A percentile compares a stretch with the other conserved stretches of the same genome.
Evolutionary conservation across 2,329 filamentous ascomycete genomes (phyloP).

Genomic region (Stagonosporopsis vannaccii): DNA sequence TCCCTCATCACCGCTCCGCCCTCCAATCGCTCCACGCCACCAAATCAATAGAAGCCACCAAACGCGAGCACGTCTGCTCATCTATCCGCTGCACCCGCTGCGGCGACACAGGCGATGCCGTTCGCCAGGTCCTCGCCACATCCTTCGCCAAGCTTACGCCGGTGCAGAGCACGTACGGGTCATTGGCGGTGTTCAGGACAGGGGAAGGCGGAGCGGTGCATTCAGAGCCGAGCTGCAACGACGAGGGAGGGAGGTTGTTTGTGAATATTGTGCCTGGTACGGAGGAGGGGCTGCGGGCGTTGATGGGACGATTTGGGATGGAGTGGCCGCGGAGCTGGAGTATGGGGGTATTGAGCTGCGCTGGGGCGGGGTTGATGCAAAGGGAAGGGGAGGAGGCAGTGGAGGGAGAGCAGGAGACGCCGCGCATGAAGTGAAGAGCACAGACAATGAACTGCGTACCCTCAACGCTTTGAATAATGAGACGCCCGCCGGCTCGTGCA

Average conservation of each 20-base stretch:
- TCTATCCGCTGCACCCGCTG: slow-evolving; percentile 56
- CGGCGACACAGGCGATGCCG: slow-evolving; percentile 51
- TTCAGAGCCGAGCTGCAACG: slow-evolving; percentile 41
- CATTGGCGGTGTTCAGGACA: slow-evolving; percentile 54
- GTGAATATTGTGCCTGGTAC: slow-evolving; percentile 48
- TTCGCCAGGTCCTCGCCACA: slow-evolving; percentile 47
- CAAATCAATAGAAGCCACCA: slow-evolving; percentile 27
- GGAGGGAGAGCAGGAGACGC: not conserved
- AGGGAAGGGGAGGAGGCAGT: not conserved
- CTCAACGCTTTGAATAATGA: too few relatives aligned
- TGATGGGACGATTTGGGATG: slow-evolving; percentile 47
- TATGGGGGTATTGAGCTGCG: not conserved
- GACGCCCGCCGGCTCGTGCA: too few relatives aligned
- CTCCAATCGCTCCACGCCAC: slow-evolving; percentile 43
- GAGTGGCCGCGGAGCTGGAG: slow-evolving; percentile 38
- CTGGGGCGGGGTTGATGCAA: not conserved
- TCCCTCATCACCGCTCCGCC: slow-evolving; percentile 36
- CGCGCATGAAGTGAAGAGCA: too few relatives aligned
- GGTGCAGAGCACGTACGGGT: slow-evolving; percentile 24
- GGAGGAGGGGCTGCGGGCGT: slow-evolving; percentile 36
- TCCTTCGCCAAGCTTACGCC: slow-evolving; percentile 27
- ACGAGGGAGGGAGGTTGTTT: slow-evolving; percentile 44
- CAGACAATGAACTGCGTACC: too few relatives aligned
- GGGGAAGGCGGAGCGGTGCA: slow-evolving; percentile 56
- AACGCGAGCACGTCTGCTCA: slow-evolving; percentile 50